phyloP scores from a whole-genome alignment of 2,329 filamentous ascomycete genomes.

The Nemania bipapillata region DNA sequence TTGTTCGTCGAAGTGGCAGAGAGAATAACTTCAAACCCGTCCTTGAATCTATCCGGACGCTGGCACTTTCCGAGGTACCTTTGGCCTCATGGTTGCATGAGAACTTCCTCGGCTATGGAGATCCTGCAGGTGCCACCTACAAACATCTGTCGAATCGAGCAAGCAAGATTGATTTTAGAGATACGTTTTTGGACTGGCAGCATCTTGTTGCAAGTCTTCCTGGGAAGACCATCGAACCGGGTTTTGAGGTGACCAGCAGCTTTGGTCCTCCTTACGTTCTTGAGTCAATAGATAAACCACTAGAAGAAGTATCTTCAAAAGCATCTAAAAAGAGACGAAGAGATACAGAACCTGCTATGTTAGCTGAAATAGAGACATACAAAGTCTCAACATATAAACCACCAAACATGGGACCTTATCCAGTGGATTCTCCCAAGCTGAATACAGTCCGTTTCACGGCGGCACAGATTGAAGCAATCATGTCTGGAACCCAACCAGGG shows the following conservation, averaged over 20 bases:
- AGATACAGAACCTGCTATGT: slow-evolving; percentile 74
- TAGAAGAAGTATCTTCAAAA: slow-evolving; percentile 63
- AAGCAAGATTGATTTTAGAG: slow-evolving; percentile 84
- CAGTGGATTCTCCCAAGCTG: slow-evolving; percentile 80
- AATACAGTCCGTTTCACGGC: slow-evolving; percentile 91
- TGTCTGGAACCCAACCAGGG: slow-evolving; percentile 92
- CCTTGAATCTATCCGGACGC: slow-evolving; percentile 86
- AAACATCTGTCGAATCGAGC: slow-evolving; percentile 82
- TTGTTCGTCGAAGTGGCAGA: slow-evolving; percentile 82
- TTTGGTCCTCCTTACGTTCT: slow-evolving; percentile 91
- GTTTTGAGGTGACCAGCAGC: slow-evolving; percentile 74
- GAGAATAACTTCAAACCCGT: slow-evolving; percentile 99
- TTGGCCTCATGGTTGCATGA: slow-evolving; percentile 94
- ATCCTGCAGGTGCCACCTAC: slow-evolving; percentile 87
- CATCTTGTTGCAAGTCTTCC: slow-evolving; percentile 90
- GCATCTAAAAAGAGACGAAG: slow-evolving; percentile 87
- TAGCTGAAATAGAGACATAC: slow-evolving; percentile 72
- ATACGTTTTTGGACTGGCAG: slow-evolving; percentile 95
- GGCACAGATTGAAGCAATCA: slow-evolving; percentile 89
- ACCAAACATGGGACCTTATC: slow-evolving; percentile 89
- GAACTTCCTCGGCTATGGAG: slow-evolving; percentile 96
- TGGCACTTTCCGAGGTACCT: slow-evolving; percentile 85
- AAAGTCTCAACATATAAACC: slow-evolving; percentile 91
- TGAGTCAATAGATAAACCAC: slow-evolving; percentile 69
- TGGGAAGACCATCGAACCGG: slow-evolving; percentile 85